Evolutionary conservation across 768 basidiomycete species (phyloP), one percentile per base, ranked within the genome.

Genomic region (Mycena epipterygia): DNA sequence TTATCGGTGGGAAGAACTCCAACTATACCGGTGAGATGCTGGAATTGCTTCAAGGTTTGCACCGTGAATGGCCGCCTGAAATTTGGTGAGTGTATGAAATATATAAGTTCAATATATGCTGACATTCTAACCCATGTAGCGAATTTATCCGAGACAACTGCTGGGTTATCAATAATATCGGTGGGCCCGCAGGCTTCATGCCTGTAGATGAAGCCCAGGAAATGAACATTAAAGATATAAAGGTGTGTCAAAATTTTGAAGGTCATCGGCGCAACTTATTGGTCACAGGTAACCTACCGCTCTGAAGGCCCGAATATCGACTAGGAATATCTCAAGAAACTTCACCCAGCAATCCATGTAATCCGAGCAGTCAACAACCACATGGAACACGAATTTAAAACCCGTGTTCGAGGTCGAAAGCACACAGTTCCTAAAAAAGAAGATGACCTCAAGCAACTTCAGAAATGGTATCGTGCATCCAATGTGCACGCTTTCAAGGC

Each of bases 21-120:
- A 81, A 84, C 7, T 85, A 85, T 63, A 60, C 78, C 3, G 61
- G 23, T 5, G 82, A 84, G 61, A 67, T 81, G 9, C 69, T 84
- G 2, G 82, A 83, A 70, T 59, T 82, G 16, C 72, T 82, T 5
- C 82, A 81, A 65, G 76, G 73, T 23, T 65, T 81, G 25, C 35
- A 74, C 53, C 71, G 67, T 16, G 80, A 81, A 58, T 82, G 82
- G 81, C 72, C 79, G 25, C 63, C 62, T 21, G 77, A 76, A 23
- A 41, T 81, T 35, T 67, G 55, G 81, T 82, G 30, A 72, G 76
- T 73, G 19, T 30, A 37, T 17, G 19, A 27, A 23, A 44, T 60
- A 25, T 25, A 9, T 52, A 25, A 52, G 33, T 27, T 25, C 12
- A 55, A n/a, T 68, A 13, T 37, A 8, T 37, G 23, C 25, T 63